Base-by-base conservation (phyloP, 129 eudicot species). In the Artemisia tridentata region DNA sequence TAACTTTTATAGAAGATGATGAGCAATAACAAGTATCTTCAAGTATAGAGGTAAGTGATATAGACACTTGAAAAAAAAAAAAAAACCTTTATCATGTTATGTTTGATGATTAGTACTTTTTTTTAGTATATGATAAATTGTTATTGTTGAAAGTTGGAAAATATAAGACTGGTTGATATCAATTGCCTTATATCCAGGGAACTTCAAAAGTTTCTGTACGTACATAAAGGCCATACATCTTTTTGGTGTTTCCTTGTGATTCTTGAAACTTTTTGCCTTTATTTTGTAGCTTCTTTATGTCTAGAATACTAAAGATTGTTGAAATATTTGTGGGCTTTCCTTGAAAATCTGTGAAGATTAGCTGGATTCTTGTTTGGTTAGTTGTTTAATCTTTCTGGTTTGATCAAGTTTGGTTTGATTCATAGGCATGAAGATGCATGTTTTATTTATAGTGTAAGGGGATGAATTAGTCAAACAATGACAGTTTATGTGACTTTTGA, bases 101-200 rank as follows among this genome's bases (percentile, higher is more conserved):
- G 53, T 45, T 81, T 54, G 79, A 53, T 63, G 53, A 12, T 67
- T 75, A 73, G 68, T 68, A 62, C 21, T 29, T 19, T 45, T 29
- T 67, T 31, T 51, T 48, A 15, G 45, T 71, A 47, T 19, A 3
- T 34, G 55, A 59, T 31, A 57, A 19, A n/a, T 67, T 77, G 50
- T 78, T 78, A 68, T 80, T 72, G 38, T 60, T 78, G 72, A 72
- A 76, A 73, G 75, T 74, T 79, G 72, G 71, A 79, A 74, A 78
- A 73, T 16, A 72, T 23, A 75, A 52, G 72, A 76, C 84, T 68
- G 88, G 92, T 86, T 86, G 82, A 82, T 69, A 75, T 79, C 47
- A 63, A 75, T 90, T 90, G 78, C 96, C 95, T 84, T 83, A 74
- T 91, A 86, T 87, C 87, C 82, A 75, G 96, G 96, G 82, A 71